Base-by-base conservation (phyloP, 2,329 filamentous ascomycete genomes). In the Pseudopyrenochaeta lycopersici region DNA sequence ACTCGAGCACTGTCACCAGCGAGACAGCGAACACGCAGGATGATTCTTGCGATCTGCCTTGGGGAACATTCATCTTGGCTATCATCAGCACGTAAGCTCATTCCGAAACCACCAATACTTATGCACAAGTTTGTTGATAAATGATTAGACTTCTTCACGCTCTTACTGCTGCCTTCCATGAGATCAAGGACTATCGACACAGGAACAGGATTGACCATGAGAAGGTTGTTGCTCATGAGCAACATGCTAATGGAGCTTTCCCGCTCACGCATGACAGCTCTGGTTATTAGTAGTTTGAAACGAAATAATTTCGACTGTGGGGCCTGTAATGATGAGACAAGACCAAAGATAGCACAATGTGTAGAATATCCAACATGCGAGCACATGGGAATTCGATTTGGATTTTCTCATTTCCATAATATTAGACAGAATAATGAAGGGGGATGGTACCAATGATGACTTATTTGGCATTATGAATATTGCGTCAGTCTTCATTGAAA, bases 1-100 rank as follows among this genome's bases (percentile, higher is more conserved):
- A 27, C 15, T 18, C 46, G 2, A 58, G 42, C 20, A 49, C 45
- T 41, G 41, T 60, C 3, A 63, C 56, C 17, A 62, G 62, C 2
- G 32, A 55, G 23, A 68, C 55, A 6, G 62, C 57, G 1, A 54
- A 58, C 42, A 33, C 49, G 10, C 39, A 43, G 14, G 54, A 74
- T 44, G 52, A 64, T 40, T 54, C 71, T 48, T 81, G 78, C 58
- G 73, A 75, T 36, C 50, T 81, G 30, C 76, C 77, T 1, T 79
- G 76, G 78, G 78, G 75, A 0, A 78, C 76, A 0, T 81, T 81
- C 53, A 71, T 78, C 9, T 48, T 80, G 52, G 77, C 78, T 7
- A 80, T 80, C 39, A 60, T 80, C 49, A 78, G 74, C 74, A 80
- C 77, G 77, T 80, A 69, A 75, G 77, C 77, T 32, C 35, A 14